Percentiles rank a stretch among this genome's conserved stretches.
Evolutionary conservation across 2,329 filamentous ascomycete genomes (phyloP).

Genomic region (Colletotrichum sp.): DNA sequence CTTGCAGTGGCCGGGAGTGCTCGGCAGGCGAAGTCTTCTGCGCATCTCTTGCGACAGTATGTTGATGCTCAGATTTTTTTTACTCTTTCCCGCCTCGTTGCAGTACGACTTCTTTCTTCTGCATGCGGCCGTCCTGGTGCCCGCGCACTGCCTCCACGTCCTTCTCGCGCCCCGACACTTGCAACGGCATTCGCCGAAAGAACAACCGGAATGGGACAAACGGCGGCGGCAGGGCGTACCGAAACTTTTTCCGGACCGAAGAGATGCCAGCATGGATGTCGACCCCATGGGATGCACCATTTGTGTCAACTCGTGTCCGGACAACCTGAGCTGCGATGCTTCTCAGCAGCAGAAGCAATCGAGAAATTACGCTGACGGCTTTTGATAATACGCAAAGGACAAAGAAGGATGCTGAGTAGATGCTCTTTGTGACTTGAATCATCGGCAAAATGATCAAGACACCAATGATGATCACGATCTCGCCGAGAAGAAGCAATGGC

Average conservation of each 20-base stretch:
- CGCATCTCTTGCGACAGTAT: background rate
- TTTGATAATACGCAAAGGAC: background rate
- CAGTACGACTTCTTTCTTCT: background rate
- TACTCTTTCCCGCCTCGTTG: background rate
- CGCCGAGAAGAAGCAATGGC: background rate
- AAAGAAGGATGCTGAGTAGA: background rate
- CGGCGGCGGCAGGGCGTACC: background rate
- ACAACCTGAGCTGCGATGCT: background rate
- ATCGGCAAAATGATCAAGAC: background rate
- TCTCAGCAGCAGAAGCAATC: background rate
- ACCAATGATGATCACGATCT: background rate
- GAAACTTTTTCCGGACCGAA: background rate
- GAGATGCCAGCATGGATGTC: background rate
- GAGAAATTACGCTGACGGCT: accelerated
- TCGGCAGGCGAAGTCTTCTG: background rate
- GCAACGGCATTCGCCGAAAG: background rate
- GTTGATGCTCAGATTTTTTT: background rate
- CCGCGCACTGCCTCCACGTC: background rate
- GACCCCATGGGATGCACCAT: background rate
- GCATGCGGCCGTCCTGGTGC: background rate
- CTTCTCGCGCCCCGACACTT: background rate
- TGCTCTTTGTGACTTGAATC: background rate
- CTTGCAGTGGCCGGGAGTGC: background rate
- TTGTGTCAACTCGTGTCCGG: background rate
- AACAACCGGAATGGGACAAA: background rate